Conservation (phyloP, 179 eudicot genomes). For the Nepenthes alata region DNA sequence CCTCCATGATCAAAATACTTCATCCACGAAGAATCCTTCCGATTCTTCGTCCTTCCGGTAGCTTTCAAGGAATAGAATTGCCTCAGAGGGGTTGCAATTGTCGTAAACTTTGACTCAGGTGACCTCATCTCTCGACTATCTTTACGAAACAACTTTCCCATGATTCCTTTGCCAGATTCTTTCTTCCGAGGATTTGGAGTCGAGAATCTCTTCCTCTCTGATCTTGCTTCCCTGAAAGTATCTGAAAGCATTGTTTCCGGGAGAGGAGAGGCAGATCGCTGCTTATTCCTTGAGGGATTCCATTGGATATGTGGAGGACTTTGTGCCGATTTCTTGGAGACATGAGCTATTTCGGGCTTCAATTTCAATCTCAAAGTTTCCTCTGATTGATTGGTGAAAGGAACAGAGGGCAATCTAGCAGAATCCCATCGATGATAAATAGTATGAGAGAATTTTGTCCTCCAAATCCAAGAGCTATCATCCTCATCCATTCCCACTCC, state of each 20-base stretch:
- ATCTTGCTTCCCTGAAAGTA: conserved; percentile 58
- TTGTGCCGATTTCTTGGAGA: conserved; percentile 13
- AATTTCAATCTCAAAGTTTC: conserved; percentile 16
- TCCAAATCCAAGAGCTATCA: conserved; percentile 64
- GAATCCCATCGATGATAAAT: conserved; percentile 60
- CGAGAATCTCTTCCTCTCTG: conserved; percentile 35
- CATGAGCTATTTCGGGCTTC: conserved; percentile 17
- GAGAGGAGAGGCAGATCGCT: conserved; percentile 47
- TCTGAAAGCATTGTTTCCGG: conserved; percentile 35
- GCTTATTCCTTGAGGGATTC: conserved; percentile 35
- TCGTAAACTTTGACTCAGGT: conserved; percentile 15
- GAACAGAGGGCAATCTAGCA: conserved; percentile 29
- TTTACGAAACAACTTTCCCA: conserved; percentile 21
- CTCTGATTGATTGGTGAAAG: conserved; percentile 18
- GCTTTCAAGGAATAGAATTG: conserved; percentile 33
- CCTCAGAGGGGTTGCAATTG: conserved; percentile 37
- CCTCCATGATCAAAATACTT: conserved; percentile 71
- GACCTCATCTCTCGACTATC: conserved; percentile 15
- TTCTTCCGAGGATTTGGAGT: conserved; percentile 46
- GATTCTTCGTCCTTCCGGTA: conserved; percentile 26
- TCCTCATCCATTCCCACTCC: conserved; percentile 53
- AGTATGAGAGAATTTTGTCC: conserved; percentile 75
- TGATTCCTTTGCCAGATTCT: conserved; percentile 32
- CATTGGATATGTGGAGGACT: conserved; percentile 15
- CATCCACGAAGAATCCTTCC: conserved; percentile 59